Conservation (phyloP, 768 basidiomycete species). For the Hericium rajendrae region DNA sequence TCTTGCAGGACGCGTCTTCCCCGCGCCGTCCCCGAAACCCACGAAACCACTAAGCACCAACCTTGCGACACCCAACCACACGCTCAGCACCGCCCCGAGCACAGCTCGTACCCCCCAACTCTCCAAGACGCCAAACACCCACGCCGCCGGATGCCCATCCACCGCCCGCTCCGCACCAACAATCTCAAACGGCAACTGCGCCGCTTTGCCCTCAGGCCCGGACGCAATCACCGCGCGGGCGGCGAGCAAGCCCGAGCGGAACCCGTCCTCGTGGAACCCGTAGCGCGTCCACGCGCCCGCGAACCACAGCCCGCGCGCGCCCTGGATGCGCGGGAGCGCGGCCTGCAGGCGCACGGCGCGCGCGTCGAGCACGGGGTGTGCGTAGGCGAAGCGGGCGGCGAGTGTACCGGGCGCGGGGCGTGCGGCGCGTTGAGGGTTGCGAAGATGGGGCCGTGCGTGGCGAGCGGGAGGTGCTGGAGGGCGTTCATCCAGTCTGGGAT, state of each 20-base stretch:
- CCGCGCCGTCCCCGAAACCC: too few species aligned
- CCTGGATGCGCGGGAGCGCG: constrained; percentile 49
- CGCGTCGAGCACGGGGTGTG: constrained; percentile 57
- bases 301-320: constrained; percentile 46
- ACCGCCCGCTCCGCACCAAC: constrained; percentile 25
- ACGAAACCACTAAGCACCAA: background rate
- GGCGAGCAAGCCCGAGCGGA: constrained; percentile 35
- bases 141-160: background rate
- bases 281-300: constrained; percentile 68
- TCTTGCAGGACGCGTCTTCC: too few species aligned
- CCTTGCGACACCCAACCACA: background rate
- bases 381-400: constrained; percentile 47
- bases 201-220: constrained; percentile 12
- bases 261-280: constrained; percentile 80
- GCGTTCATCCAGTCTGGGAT: constrained; percentile 63
- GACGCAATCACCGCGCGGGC: constrained; percentile 15
- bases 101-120: background rate
- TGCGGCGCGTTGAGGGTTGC: constrained; percentile 70
- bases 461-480: constrained; percentile 54
- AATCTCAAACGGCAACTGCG: constrained; percentile 33
- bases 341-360: constrained; percentile 48
- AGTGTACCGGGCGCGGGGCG: constrained; percentile 39
- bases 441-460: constrained; percentile 49
- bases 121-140: background rate
- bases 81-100: background rate